These are phyloP conservation scores for Aspergillus ochraceoroseus DNA, from an alignment of 2,329 filamentous ascomycete species.

Conservation along the genomic window DNA sequence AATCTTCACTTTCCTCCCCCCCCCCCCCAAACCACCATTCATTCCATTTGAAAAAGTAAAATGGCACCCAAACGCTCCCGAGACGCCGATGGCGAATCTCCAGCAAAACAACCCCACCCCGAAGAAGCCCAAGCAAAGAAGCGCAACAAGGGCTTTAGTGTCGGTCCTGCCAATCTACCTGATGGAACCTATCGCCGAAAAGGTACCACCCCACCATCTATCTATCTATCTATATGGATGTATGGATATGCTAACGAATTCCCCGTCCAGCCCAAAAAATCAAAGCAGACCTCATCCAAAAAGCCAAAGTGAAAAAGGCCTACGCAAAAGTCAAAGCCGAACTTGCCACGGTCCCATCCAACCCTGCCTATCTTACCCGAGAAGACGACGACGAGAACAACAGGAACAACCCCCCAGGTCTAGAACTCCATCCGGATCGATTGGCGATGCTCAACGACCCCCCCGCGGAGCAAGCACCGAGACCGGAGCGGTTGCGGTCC, in stretches of 20 bases:
- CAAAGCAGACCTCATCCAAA: constrained; percentile 81
- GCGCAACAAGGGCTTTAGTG: constrained; percentile 69
- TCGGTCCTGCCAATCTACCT: constrained; percentile 84
- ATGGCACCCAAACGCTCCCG: constrained; percentile 60
- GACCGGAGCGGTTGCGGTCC: constrained; percentile 11
- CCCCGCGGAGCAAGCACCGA: constrained; percentile 21
- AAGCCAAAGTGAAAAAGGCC: constrained; percentile 87
- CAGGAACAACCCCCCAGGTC: constrained; percentile 35
- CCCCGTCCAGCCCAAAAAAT: constrained; percentile 67
- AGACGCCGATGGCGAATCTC: constrained; percentile 39
- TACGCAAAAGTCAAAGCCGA: constrained; percentile 79
- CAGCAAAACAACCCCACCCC: constrained; percentile 46
- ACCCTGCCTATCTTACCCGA: constrained; percentile 31
- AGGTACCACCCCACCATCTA: constrained; percentile 41
- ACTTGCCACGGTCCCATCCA: constrained; percentile 34
- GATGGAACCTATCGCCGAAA: constrained; percentile 86
- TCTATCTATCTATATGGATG: background rate
- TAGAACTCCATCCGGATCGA: constrained; percentile 58
- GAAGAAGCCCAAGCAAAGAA: constrained; percentile 37
- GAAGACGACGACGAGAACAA: constrained; percentile 25
- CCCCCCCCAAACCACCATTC: background rate
- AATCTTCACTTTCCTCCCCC: background rate
- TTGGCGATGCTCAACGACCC: constrained; percentile 54
- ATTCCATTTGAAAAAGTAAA: no score
- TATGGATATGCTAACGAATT: background rate